Conservation (phyloP, 1,284 basidiomycete genomes). For the Pseudozyma flocculosa region DNA sequence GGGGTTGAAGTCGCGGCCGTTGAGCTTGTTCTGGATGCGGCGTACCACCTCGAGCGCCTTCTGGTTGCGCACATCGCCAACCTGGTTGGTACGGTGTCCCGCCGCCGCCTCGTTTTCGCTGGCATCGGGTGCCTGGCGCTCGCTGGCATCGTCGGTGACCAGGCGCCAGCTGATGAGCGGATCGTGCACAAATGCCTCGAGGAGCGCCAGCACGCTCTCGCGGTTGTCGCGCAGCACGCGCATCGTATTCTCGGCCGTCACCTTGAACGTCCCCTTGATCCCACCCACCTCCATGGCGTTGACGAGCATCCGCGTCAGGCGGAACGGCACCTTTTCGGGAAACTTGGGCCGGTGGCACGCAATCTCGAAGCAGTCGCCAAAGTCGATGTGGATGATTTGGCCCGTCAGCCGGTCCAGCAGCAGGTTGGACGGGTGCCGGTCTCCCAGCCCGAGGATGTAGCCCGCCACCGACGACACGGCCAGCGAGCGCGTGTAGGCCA, state of each 20-base stretch:
- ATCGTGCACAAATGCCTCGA: constrained; percentile 76
- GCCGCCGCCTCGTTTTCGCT: constrained; percentile 45
- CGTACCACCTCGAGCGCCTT: constrained; percentile 53
- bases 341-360: constrained; percentile 79
- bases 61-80: constrained; percentile 49
- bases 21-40: constrained; percentile 55
- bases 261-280: constrained; percentile 94
- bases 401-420: constrained; percentile 89
- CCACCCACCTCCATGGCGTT: constrained; percentile 98
- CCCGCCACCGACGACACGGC: constrained; percentile 62
- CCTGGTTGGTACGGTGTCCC: constrained; percentile 1
- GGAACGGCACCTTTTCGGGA: constrained; percentile 98
- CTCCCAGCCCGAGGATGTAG: constrained; percentile 96
- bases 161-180: constrained; percentile 65
- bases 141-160: constrained; percentile 39
- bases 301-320: constrained; percentile 95
- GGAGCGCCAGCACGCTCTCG: constrained; percentile 94
- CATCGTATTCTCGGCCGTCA: constrained; percentile 97
- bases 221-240: constrained; percentile 92
- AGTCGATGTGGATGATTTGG: constrained; percentile 96
- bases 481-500: constrained; percentile 93
- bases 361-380: constrained; percentile 64
- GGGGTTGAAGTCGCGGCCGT: constrained; percentile 53
- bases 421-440: constrained; percentile 95
- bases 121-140: constrained; percentile 48